Conservation (phyloP, 768 basidiomycete genomes). For the Boletus reticuloceps region DNA sequence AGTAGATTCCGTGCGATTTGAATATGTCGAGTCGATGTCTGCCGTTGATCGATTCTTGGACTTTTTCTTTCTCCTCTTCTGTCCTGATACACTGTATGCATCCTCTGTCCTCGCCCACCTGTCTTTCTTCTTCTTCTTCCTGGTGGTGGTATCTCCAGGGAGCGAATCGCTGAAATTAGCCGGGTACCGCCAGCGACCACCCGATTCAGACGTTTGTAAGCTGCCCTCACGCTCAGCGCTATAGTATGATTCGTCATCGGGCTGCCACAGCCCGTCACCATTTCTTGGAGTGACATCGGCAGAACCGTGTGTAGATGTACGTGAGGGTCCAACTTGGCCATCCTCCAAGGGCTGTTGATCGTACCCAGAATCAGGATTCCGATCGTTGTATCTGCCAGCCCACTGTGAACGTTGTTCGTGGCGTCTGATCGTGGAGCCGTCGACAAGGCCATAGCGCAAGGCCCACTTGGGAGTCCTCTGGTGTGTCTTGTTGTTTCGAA, state of each 20-base stretch:
- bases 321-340: slow-evolving; percentile 55
- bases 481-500: slow-evolving; percentile 93
- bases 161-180: slow-evolving; percentile 72
- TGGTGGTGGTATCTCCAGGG: slow-evolving; percentile 38
- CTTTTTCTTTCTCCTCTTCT: slow-evolving; percentile 67
- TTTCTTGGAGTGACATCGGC: slow-evolving; percentile 18
- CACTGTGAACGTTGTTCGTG: slow-evolving; percentile 82
- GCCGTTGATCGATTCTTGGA: slow-evolving; percentile 46
- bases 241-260: slow-evolving; percentile 78
- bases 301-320: slow-evolving; percentile 9
- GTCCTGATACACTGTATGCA: slow-evolving; percentile 53
- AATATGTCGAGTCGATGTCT: slow-evolving; percentile 32
- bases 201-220: slow-evolving; percentile 33
- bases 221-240: slow-evolving; percentile 39
- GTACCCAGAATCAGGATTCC: slow-evolving; percentile 64
- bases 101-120: slow-evolving; percentile 87
- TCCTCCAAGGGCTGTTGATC: slow-evolving; percentile 75
- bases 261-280: slow-evolving; percentile 62
- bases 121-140: slow-evolving; percentile 80
- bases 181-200: slow-evolving; percentile 77
- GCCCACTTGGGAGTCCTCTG: slow-evolving; percentile 96
- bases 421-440: slow-evolving; percentile 73
- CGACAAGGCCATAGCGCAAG: slow-evolving; percentile 84
- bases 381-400: slow-evolving; percentile 84
- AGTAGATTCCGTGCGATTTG: slow-evolving; percentile 34